Evolutionary conservation across 2,329 filamentous ascomycete genomes (phyloP), one percentile per base, ranked within the genome.

Genomic region (Ophiostoma sp.): DNA sequence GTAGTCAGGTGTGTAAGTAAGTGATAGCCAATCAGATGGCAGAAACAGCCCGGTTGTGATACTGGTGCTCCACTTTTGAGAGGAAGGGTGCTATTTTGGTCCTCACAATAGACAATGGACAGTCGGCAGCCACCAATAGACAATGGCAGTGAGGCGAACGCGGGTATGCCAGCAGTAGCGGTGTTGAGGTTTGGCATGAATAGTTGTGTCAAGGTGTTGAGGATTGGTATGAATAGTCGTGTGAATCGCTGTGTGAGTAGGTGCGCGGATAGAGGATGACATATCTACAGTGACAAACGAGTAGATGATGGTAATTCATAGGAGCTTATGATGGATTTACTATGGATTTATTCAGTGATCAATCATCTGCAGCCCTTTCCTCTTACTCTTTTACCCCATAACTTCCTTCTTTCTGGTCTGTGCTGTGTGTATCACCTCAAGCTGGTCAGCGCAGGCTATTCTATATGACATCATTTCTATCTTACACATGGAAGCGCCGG

Each of bases 61-160:
- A 14, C 12, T 60, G 55, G 14, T 11, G 27, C 11, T 55, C 55
- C 55, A 60, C 55, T 60, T 60, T 14, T 60, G 7, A 38, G 55
- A 60, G 27, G 55, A 60, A 60, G 55, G 55, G 27, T 60, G 49
- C 55, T 60, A 60, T 60, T 60, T 60, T 60, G 55, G 55, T 55
- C 5, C n/a, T 11, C 14, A 38, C 55, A 60, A 60, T 60, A 38
- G 55, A 40, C 52, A 58, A 60, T 60, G 18, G 14, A 14, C 44
- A 8, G 5, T 44, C 8, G 42, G 16, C 16, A 55, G 27, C 36
- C 55, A 60, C 27, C 27, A 49, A 36, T 38, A 38, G 55, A 40
- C 55, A 40, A 16, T 8, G 18, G 45, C 12, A 9, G 42, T 44
- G 45, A 49, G 4, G 45, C 9, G 8, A 58, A 27, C 27, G 27